A percentile compares a stretch with the other conserved stretches of the same genome.
These are phyloP conservation scores for Dactylellina haptotyla DNA, from an alignment of 2,329 filamentous ascomycete genomes.

Conservation along the genomic window DNA sequence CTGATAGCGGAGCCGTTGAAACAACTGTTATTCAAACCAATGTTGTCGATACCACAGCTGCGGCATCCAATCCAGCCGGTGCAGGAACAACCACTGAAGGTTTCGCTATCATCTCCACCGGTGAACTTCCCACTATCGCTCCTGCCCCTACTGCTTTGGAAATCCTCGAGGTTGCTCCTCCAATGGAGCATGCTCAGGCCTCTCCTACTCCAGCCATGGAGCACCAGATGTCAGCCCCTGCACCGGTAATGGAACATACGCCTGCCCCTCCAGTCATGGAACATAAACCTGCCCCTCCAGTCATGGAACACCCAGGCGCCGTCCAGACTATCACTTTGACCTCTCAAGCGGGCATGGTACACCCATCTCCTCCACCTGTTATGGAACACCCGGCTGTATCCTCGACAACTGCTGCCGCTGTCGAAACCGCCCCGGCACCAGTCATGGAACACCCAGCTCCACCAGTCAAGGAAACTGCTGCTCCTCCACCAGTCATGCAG, in stretches of 20 bases:
- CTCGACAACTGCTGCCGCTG: not conserved
- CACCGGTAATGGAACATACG: not conserved
- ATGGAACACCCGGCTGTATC: not conserved
- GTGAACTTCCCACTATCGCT: constrained; percentile 7
- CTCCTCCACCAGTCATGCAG: constrained; percentile 7
- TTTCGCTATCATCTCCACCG: constrained; percentile 32
- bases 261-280: constrained; percentile 1
- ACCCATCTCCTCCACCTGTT: not conserved
- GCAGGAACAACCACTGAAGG: constrained; percentile 34
- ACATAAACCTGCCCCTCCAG: not conserved
- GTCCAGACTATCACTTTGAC: constrained; percentile 1
- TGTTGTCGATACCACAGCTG: not conserved
- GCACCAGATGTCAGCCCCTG: no score
- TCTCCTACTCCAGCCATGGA: not conserved
- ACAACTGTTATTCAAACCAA: constrained; percentile 18
- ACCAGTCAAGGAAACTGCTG: not conserved
- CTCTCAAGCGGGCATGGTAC: not conserved
- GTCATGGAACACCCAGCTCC: constrained; percentile 8
- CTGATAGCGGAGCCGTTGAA: constrained; percentile 17
- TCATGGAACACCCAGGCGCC: constrained; percentile 1
- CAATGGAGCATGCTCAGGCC: not conserved
- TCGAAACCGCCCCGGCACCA: not conserved
- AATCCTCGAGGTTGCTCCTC: constrained; percentile 3
- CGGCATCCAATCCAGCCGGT: no score
- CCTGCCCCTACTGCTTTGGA: not conserved